A percentile compares a stretch with the other conserved stretches of the same genome.
phyloP scores from a whole-genome alignment of 495 filamentous ascomycete genomes.

The Neurospora tetraspora region DNA sequence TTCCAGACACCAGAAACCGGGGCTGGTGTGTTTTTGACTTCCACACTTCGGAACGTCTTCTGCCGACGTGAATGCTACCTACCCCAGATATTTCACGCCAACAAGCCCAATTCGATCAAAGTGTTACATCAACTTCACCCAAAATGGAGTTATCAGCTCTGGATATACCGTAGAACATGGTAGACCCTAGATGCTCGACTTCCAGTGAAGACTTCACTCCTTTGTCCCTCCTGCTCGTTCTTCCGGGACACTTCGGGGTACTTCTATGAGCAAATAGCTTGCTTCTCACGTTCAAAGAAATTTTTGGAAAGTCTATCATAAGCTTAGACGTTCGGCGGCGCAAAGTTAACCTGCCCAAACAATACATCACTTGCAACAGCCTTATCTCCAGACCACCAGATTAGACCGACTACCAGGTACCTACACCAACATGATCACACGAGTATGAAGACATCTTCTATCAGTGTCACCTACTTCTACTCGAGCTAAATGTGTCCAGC shows the following conservation, averaged over 20 bases:
- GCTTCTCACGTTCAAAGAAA: fast-evolving
- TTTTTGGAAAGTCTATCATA: background rate
- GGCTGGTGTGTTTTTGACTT: background rate
- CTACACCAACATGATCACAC: background rate
- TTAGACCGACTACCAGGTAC: background rate
- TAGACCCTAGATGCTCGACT: background rate
- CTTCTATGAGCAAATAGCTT: background rate
- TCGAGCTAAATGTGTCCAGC: background rate
- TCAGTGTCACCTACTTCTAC: background rate
- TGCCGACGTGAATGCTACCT: background rate
- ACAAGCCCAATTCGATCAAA: background rate
- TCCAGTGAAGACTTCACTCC: background rate
- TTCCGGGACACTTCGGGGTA: background rate
- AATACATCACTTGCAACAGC: background rate
- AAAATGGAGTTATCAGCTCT: background rate
- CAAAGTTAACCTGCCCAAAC: background rate
- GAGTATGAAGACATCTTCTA: background rate
- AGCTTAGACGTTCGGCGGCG: background rate
- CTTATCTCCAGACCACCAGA: background rate
- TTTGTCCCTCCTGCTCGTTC: background rate
- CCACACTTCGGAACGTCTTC: background rate
- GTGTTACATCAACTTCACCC: background rate
- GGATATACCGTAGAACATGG: background rate
- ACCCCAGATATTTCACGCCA: background rate
- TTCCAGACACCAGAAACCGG: background rate